Evolutionary conservation across 108 stramenopile genomes (phyloP).

Genomic region (Bacterosira constricta): DNA sequence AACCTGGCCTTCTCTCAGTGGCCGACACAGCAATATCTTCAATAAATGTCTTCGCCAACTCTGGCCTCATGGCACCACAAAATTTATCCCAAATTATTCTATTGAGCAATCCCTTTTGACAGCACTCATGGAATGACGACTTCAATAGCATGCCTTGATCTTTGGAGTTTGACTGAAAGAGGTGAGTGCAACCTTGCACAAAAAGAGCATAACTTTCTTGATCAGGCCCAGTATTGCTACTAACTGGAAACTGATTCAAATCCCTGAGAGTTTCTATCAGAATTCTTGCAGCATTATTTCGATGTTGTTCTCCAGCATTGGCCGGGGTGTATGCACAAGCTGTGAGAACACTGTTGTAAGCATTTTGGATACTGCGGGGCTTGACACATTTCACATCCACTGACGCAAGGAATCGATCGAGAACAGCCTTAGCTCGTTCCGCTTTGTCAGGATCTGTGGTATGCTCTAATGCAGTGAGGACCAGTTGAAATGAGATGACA

Average conservation of each 20-base stretch:
- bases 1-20: too few relatives aligned
- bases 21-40: too few relatives aligned
- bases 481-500: conserved; percentile 29
- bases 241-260: conserved; percentile 7
- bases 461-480: conserved; percentile 43
- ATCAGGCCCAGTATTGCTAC: conserved; percentile 4
- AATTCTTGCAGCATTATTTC: conserved; percentile 32
- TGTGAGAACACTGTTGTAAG: conserved; percentile 33
- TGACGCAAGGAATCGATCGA: conserved; percentile 9
- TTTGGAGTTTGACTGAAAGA: conserved; percentile 14
- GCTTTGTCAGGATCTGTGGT: conserved; percentile 32
- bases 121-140: conserved; percentile 35
- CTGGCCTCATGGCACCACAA: conserved; percentile 9
- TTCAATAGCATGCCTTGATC: conserved; percentile 22
- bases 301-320: conserved; percentile 22
- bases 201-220: conserved; percentile 40
- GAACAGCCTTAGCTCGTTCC: conserved; percentile 24
- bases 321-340: conserved; percentile 33
- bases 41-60: not conserved
- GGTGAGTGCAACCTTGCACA: conserved; percentile 35
- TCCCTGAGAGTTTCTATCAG: conserved; percentile 36
- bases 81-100: conserved; percentile 41
- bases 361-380: conserved; percentile 8
- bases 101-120: conserved; percentile 27
- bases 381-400: not conserved